Percentiles rank a stretch among this genome's conserved stretches.
Conservation (phyloP, 164 flowering plant species). For the Stephania cephalantha region DNA sequence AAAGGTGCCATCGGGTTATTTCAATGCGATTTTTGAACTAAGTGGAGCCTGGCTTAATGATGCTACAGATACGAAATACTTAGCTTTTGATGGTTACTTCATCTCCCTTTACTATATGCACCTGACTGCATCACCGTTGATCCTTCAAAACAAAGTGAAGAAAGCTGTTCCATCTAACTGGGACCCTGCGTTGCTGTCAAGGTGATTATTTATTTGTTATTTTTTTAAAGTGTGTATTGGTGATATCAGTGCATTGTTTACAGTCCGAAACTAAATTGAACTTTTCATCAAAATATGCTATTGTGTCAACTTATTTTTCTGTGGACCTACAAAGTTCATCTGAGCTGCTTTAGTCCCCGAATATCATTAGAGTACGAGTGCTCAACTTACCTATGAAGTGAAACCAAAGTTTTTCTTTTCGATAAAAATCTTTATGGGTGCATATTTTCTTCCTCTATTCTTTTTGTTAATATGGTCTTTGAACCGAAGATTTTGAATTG, state of each 20-base stretch:
- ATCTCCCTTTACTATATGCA: conserved; percentile 74
- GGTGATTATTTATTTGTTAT: conserved; percentile 32
- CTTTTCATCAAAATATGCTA: not conserved
- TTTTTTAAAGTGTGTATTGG: not conserved
- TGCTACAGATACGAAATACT: conserved; percentile 62
- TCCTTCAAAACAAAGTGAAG: conserved; percentile 63
- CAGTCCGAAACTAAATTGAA: not conserved
- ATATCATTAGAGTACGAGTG: not conserved
- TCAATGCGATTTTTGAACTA: conserved; percentile 68
- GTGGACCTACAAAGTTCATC: not conserved
- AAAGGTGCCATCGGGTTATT: conserved; percentile 84
- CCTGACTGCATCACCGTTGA: conserved; percentile 60
- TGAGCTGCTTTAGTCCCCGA: not conserved
- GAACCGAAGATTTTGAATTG: too few species aligned
- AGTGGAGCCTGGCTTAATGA: conserved; percentile 80
- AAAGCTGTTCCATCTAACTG: conserved; percentile 73
- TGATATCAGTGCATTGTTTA: not conserved
- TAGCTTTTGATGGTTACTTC: conserved; percentile 87
- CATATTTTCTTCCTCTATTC: not conserved
- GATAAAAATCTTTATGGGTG: not conserved
- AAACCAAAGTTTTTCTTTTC: not conserved
- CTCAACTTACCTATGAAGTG: not conserved
- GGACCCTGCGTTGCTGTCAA: conserved; percentile 47
- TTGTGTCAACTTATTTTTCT: not conserved
- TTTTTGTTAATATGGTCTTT: not conserved